Evolutionary conservation across 2,329 filamentous ascomycete species (phyloP), one percentile per base, ranked within the genome.

Genomic region (Sporothrix variecibatus): DNA sequence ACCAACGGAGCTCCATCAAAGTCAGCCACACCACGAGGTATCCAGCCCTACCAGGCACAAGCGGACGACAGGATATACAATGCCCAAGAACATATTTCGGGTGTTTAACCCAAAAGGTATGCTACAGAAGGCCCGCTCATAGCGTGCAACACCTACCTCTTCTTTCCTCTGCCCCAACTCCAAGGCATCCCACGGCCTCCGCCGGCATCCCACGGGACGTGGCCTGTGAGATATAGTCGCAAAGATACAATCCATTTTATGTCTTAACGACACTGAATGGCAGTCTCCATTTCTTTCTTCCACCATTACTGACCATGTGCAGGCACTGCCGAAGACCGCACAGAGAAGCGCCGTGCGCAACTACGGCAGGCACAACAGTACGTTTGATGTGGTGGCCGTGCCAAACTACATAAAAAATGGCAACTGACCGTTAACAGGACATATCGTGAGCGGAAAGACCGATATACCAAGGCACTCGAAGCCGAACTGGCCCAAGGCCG

Each of bases 401-500:
- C 1, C 15, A 1, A 4, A 46, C 2, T 46, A 15, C 40, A 46
- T 15, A 2, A 8, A 4, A 9, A 34, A 34, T 34, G 34, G 34
- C 34, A 34, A 51, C 23, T 31, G 23, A 46, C 23, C 17, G 1
- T 5, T 9, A 3, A 23, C 38, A 74, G 75, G 26, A 73, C 71
- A 12, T 75, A 75, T 23, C 73, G 71, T 2, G 75, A 72, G 20
- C 71, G 73, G 2, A 76, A 75, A 51, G 75, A 75, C n/a, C 67
- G 68, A 2, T 76, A 74, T 26, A 70, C 73, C 8, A 70, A 72
- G 43, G 72, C 75, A 4, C 73, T 76, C 40, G 75, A 75, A 26
- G 38, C 58, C n/a, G 75, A 76, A 34, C 53, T 76, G 1, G 53
- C 73, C 2, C 40, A 62, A 20, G 43, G 71, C 51, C 74, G 74